Evolutionary conservation across 176 grass and related monocot genomes (phyloP).

Genomic region (barley (Hordeum vulgare)): DNA sequence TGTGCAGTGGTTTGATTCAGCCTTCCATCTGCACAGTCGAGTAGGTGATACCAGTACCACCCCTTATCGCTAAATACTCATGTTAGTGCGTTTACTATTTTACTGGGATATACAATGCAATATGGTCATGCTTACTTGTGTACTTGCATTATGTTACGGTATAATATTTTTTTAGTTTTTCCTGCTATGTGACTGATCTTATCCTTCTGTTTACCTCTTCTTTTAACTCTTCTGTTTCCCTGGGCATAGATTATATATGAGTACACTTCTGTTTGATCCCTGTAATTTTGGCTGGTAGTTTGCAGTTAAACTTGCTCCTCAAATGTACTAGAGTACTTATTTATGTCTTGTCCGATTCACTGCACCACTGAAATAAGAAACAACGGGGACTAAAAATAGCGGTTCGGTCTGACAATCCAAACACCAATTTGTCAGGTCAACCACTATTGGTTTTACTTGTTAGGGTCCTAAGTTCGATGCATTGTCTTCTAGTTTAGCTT

Average conservation of each 20-base stretch:
- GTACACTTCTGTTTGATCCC: not conserved
- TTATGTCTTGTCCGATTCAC: not conserved
- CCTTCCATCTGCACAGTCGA: not conserved
- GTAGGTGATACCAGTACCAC: not conserved
- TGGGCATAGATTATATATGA: not conserved
- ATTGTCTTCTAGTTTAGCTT: conserved; percentile 15
- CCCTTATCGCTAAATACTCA: not conserved
- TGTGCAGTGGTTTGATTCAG: not conserved
- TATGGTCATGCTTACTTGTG: conserved; percentile 1
- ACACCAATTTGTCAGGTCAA: conserved; percentile 29
- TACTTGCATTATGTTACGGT: not conserved
- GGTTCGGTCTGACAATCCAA: conserved; percentile 5
- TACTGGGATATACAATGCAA: not conserved
- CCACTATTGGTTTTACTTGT: conserved; percentile 17
- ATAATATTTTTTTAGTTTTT: not conserved
- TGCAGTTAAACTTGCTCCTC: conserved; percentile 10
- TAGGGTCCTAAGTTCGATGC: not conserved
- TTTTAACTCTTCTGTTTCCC: not conserved
- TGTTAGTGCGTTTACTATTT: not conserved
- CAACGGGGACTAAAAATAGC: not conserved
- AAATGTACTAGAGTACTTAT: not conserved
- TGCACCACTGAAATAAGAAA: conserved; percentile 7
- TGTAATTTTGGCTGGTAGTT: not conserved
- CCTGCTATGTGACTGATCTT: not conserved
- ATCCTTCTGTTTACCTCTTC: not conserved